Evolutionary conservation across 805 yeast genomes (phyloP).

Genomic region (Ogataea saltuana): DNA sequence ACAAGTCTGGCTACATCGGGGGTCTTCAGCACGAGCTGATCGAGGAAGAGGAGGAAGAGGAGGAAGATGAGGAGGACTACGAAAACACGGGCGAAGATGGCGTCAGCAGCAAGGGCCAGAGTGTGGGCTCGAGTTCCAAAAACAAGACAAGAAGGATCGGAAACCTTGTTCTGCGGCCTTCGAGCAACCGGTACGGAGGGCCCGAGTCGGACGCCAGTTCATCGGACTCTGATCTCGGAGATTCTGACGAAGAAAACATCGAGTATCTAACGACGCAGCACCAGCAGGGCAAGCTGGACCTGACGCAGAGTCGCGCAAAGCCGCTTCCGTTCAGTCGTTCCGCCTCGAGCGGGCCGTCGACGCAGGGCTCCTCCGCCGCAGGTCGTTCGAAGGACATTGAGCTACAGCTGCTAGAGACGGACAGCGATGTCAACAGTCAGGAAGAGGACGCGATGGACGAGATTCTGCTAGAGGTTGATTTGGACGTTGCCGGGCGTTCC

Average conservation of each 20-base stretch:
- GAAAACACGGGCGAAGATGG: neutral
- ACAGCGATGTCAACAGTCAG: slow-evolving; percentile 17
- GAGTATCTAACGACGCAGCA: slow-evolving; percentile 30
- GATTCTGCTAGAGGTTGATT: slow-evolving; percentile 22
- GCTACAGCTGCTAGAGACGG: slow-evolving; percentile 18
- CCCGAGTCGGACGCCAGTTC: slow-evolving; percentile 5
- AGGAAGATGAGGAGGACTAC: slow-evolving; percentile 1
- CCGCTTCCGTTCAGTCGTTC: slow-evolving; percentile 11
- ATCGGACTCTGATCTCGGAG: slow-evolving; percentile 30
- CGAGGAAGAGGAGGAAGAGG: slow-evolving; percentile 27
- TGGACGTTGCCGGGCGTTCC: slow-evolving; percentile 14
- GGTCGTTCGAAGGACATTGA: slow-evolving; percentile 15
- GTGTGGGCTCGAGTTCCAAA: neutral
- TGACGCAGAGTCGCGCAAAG: slow-evolving; percentile 10
- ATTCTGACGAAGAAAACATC: slow-evolving; percentile 37
- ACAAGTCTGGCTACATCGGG: slow-evolving; percentile 23
- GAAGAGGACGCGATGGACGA: slow-evolving; percentile 13
- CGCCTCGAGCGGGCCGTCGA: too few species aligned
- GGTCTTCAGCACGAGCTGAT: slow-evolving; percentile 25
- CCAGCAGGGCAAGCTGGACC: slow-evolving; percentile 21
- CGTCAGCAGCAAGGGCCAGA: slow-evolving; percentile 2
- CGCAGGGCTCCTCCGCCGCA: neutral
- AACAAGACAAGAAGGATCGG: slow-evolving; percentile 13
- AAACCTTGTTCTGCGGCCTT: slow-evolving; percentile 16
- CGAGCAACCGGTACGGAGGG: slow-evolving; percentile 8